Percentiles rank a stretch among this genome's conserved stretches.
These are phyloP conservation scores for Drosera capensis DNA, from an alignment of 148 eudicot genomes.

Conservation along the genomic window DNA sequence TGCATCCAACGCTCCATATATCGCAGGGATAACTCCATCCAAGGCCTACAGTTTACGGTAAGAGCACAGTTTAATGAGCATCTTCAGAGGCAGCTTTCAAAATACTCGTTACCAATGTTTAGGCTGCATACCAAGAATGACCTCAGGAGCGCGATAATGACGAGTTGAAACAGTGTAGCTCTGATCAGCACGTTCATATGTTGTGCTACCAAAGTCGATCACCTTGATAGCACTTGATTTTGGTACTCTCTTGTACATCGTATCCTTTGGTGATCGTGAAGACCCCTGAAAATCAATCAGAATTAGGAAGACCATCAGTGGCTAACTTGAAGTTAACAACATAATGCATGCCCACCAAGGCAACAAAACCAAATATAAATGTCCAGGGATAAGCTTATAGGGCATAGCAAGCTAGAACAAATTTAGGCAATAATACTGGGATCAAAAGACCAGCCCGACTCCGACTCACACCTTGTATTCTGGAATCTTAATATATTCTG, in stretches of 20 bases:
- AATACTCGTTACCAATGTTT: neutral
- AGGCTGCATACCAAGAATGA: constrained; percentile 59
- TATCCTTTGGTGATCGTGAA: constrained; percentile 52
- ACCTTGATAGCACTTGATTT: constrained; percentile 90
- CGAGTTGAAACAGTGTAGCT: constrained; percentile 65
- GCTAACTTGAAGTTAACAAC: neutral
- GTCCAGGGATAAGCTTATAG: neutral
- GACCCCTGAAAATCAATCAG: constrained; percentile 34
- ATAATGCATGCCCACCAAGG: neutral
- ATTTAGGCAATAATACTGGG: too few relatives aligned
- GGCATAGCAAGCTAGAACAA: neutral
- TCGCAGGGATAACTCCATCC: constrained; percentile 64
- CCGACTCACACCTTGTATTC: constrained; percentile 50
- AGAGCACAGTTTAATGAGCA: neutral
- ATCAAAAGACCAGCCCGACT: neutral
- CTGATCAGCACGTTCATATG: constrained; percentile 55
- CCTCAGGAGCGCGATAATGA: constrained; percentile 91
- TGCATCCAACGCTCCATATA: constrained; percentile 53
- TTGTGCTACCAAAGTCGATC: constrained; percentile 94
- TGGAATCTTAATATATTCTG: constrained; percentile 54
- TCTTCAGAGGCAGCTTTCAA: neutral
- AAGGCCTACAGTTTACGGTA: constrained; percentile 19
- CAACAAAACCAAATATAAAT: neutral
- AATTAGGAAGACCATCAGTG: too few relatives aligned
- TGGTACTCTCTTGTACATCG: constrained; percentile 66